Evolutionary conservation across 1,284 basidiomycete genomes (phyloP).

Genomic region (Ustilago nuda): DNA sequence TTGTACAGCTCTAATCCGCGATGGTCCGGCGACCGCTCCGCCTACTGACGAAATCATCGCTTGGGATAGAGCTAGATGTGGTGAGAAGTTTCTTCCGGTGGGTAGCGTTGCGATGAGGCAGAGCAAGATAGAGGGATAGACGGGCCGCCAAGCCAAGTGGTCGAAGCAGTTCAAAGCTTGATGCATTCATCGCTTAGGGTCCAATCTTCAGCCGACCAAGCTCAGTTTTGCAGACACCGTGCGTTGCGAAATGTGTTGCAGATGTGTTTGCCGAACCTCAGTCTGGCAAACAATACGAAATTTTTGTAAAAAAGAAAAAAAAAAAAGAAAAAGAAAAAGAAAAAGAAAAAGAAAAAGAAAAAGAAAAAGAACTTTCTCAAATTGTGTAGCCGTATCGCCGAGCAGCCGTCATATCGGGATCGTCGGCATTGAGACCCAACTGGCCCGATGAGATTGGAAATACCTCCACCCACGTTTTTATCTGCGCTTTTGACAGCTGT

Average conservation of each 20-base stretch:
- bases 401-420: neutral
- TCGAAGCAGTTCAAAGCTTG: neutral
- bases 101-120: neutral
- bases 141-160: neutral
- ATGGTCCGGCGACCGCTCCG: conserved; percentile 43
- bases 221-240: neutral
- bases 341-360: conserved; percentile 18
- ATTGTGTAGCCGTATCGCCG: conserved; percentile 8
- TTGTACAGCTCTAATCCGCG: conserved; percentile 27
- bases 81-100: neutral
- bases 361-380: conserved; percentile 25
- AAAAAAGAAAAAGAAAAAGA: conserved; percentile 1
- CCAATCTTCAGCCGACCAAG: neutral
- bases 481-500: conserved; percentile 8
- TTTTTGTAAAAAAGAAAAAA: conserved; percentile 11
- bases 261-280: conserved; percentile 4
- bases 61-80: neutral
- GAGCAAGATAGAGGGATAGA: neutral
- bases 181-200: neutral
- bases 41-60: conserved; percentile 36
- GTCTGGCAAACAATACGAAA: neutral
- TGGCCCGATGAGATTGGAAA: conserved; percentile 4
- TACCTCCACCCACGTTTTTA: conserved; percentile 41
- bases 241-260: conserved; percentile 5
- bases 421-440: neutral